Base-by-base conservation (phyloP, 805 yeast genomes). In the Wickerhamiella vanderwaltii region DNA sequence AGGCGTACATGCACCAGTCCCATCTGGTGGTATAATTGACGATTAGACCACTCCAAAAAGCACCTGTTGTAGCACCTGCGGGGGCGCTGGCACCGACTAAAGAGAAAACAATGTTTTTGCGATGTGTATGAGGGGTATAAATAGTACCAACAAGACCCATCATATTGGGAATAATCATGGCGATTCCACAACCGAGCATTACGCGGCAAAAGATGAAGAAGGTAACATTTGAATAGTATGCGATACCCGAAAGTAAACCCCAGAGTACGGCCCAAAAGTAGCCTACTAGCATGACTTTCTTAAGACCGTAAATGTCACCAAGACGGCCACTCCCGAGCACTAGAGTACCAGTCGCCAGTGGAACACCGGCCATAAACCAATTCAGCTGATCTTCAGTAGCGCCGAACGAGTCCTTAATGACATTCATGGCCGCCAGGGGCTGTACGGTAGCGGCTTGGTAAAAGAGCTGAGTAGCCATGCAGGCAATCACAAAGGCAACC, bases 311-410 rank as follows among this genome's bases (percentile, higher is more conserved):
- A 9, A 79, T 62, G 51, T 81, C 93, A 25, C 93, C 91, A 35
- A 79, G 53, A 37, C 77, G 66, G 7, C 91, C 91, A 28, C 79
- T 69, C 4, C 76, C 63, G 28, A 81, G 57, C 39, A 81, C 79
- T 47, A 80, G 74, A 0, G 88, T 77, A 9, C 88, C 88, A 4
- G 79, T 72, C 0, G 84, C 73, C 43, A 81, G 59, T 0, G 84
- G 75, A 54, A 73, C 79, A 0, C 83, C 71, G 1, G 86, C 85
- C 66, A 75, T 68, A 53, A 75, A 73, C 91, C 93, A 78, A 37
- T 65, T 58, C 6, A 63, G 66, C n/a, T 55, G 51, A 6, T 57
- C 43, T 17, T 43, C 42, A 1, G 47, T 47, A 16, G 58, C 50
- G 16, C 50, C 48, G 32, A 64, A 65, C 29, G 51, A 45, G 9